Evolutionary conservation across 83 land plant species (phyloP).

Genomic region (Thuja plicata): DNA sequence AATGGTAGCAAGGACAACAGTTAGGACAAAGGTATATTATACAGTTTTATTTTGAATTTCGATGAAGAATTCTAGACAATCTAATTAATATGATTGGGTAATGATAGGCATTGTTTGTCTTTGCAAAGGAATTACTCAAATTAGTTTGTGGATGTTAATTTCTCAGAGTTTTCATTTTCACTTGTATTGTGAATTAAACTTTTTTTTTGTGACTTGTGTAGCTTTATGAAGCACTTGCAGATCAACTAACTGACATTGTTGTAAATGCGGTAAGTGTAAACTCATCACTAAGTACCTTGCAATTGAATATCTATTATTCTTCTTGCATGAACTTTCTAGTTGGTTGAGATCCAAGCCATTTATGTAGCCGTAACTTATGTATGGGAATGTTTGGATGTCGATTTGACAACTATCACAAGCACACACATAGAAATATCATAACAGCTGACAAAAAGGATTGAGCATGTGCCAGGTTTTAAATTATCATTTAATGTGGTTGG

Average conservation of each 20-base stretch:
- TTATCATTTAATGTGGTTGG: background rate
- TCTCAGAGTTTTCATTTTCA: background rate
- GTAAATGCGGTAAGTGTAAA: slow-evolving; percentile 72
- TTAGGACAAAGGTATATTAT: slow-evolving; percentile 86
- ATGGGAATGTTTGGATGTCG: background rate
- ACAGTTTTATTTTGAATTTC: background rate
- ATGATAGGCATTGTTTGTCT: background rate
- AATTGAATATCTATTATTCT: background rate
- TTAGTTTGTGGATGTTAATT: background rate
- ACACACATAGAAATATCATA: background rate
- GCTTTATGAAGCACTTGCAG: slow-evolving; percentile 94
- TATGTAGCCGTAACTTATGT: background rate
- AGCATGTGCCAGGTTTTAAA: background rate
- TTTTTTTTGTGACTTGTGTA: slow-evolving; percentile 20
- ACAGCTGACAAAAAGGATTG: background rate
- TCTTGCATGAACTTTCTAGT: background rate
- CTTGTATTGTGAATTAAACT: background rate
- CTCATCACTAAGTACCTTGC: background rate
- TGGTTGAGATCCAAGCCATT: background rate
- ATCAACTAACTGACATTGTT: slow-evolving; percentile 95
- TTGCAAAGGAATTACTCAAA: background rate
- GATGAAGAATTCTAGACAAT: background rate
- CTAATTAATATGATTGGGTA: background rate
- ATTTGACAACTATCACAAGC: background rate
- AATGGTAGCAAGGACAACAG: slow-evolving; percentile 97